phyloP scores from a whole-genome alignment of 1,284 basidiomycete species.

The Entoloma clypeatum region DNA sequence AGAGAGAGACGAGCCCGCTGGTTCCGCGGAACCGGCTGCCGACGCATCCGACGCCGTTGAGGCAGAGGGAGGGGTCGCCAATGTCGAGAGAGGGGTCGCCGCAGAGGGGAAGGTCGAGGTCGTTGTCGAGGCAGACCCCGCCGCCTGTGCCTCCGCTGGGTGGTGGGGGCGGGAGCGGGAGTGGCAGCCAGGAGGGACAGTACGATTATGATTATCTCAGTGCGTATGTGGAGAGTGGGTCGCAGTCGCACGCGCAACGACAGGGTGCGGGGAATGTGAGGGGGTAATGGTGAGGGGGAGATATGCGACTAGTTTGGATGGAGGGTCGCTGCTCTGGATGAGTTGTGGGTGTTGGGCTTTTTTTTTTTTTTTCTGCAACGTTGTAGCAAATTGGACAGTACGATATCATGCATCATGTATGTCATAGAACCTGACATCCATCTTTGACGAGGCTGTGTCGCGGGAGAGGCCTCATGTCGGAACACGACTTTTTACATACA shows the following conservation, averaged over 20 bases:
- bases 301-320: slow-evolving; percentile 19
- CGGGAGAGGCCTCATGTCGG: too few relatives aligned
- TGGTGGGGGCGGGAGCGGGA: slow-evolving; percentile 19
- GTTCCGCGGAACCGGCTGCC: slow-evolving; percentile 48
- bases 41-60: slow-evolving; percentile 34
- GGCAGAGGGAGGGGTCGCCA: slow-evolving; percentile 19
- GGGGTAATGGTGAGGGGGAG: slow-evolving; percentile 15
- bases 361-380: background rate
- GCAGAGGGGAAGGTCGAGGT: slow-evolving; percentile 15
- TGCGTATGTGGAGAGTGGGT: slow-evolving; percentile 42
- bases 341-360: background rate
- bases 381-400: background rate
- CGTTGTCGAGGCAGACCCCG: slow-evolving; percentile 12
- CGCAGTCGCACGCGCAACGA: slow-evolving; percentile 8
- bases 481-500: too few relatives aligned
- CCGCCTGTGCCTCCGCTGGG: slow-evolving; percentile 19
- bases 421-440: too few relatives aligned
- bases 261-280: slow-evolving; percentile 12
- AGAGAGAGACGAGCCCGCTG: slow-evolving; percentile 45
- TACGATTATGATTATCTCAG: slow-evolving; percentile 56
- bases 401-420: too few relatives aligned
- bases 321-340: slow-evolving; percentile 1
- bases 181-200: slow-evolving; percentile 34
- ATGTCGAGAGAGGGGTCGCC: slow-evolving; percentile 15
- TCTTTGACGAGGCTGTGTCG: too few relatives aligned